Evolutionary conservation across 139 green algal species (phyloP).

Genomic region (Chlorella sp.): DNA sequence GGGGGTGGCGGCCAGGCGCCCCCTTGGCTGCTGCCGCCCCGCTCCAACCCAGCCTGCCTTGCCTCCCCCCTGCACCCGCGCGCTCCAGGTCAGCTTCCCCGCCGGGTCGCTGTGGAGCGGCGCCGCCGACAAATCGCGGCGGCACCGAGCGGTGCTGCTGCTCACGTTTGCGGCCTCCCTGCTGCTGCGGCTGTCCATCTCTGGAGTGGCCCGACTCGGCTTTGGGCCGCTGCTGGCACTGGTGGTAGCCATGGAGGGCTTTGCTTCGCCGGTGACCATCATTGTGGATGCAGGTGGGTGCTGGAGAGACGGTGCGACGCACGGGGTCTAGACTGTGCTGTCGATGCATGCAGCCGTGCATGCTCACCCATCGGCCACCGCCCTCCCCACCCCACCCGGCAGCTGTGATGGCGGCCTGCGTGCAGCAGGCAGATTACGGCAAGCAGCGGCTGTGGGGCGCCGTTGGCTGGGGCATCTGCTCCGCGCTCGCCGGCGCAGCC

Average conservation of each 20-base stretch:
- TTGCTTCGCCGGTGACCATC: conserved; percentile 52
- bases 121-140: conserved; percentile 48
- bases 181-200: neutral
- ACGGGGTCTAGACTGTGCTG: no score
- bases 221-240: conserved; percentile 45
- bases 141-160: conserved; percentile 51
- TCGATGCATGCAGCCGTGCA: neutral
- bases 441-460: conserved; percentile 48
- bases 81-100: neutral
- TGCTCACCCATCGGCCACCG: neutral
- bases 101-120: conserved; percentile 40
- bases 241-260: conserved; percentile 34
- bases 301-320: no score
- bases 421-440: conserved; percentile 32
- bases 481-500: conserved; percentile 18
- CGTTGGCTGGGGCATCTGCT: conserved; percentile 47
- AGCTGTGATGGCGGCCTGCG: conserved; percentile 49
- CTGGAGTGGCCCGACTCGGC: neutral
- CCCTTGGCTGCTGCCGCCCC: no score
- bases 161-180: conserved; percentile 35
- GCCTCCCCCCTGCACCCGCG: no score
- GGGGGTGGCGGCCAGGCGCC: no score
- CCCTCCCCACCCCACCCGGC: neutral
- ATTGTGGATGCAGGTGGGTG: conserved; percentile 51
- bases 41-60: no score